A percentile compares a stretch with the other conserved stretches of the same genome.
These are phyloP conservation scores for Meira miltonrushii DNA, from an alignment of 1,284 basidiomycete species.

Conservation along the genomic window DNA sequence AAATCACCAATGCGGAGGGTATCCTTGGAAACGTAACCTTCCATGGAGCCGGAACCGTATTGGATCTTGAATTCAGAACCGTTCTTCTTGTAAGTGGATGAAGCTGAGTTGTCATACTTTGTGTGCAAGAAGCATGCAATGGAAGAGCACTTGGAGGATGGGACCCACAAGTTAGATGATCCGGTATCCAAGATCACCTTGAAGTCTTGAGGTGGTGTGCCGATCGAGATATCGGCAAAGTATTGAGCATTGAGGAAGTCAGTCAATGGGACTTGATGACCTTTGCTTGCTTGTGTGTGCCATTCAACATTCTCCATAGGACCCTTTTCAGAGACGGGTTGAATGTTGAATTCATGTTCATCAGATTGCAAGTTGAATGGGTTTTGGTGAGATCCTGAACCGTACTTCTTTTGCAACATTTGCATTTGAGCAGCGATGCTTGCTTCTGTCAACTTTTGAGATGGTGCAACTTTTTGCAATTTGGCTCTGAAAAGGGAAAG, in stretches of 20 bases:
- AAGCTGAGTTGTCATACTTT: slow-evolving; percentile 79
- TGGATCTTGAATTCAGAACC: slow-evolving; percentile 85
- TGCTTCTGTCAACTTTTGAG: slow-evolving; percentile 66
- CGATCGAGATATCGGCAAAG: slow-evolving; percentile 80
- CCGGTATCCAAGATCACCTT: slow-evolving; percentile 81
- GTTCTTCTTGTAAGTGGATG: slow-evolving; percentile 85
- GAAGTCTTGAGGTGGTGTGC: slow-evolving; percentile 67
- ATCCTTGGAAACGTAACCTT: slow-evolving; percentile 91
- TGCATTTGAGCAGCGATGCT: slow-evolving; percentile 62
- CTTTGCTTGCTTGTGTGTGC: slow-evolving; percentile 60
- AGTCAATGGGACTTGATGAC: slow-evolving; percentile 81
- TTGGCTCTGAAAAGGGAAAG: slow-evolving; percentile 25
- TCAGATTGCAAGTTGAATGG: slow-evolving; percentile 54
- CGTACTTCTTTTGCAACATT: slow-evolving; percentile 46
- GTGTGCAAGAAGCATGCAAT: slow-evolving; percentile 96
- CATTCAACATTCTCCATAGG: slow-evolving; percentile 21
- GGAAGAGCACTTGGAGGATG: slow-evolving; percentile 78
- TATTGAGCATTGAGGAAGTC: slow-evolving; percentile 99
- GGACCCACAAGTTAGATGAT: slow-evolving; percentile 90
- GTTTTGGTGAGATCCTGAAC: slow-evolving; percentile 39
- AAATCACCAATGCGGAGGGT: slow-evolving; percentile 78
- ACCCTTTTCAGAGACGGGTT: slow-evolving; percentile 32
- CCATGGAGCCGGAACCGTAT: slow-evolving; percentile 95
- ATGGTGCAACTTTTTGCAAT: slow-evolving; percentile 61
- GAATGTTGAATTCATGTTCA: slow-evolving; percentile 59